phyloP scores from a whole-genome alignment of 2,329 filamentous ascomycete genomes.

The Graphium sp. region DNA sequence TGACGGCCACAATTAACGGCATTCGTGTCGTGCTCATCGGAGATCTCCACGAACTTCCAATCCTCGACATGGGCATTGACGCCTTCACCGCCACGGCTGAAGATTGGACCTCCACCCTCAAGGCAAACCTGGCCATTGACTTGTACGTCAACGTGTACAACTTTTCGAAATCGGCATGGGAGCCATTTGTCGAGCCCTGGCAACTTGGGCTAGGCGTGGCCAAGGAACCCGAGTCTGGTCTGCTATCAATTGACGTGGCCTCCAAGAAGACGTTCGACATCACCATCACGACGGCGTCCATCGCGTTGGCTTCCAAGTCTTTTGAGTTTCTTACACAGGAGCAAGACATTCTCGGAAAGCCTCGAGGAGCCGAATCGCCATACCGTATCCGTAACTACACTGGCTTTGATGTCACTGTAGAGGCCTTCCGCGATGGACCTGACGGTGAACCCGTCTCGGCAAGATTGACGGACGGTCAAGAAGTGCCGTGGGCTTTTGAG shows the following conservation, averaged over 20 bases:
- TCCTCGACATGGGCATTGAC: slow-evolving; percentile 87
- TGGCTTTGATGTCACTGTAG: slow-evolving; percentile 70
- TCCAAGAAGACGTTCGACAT: slow-evolving; percentile 86
- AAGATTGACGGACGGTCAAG: slow-evolving; percentile 73
- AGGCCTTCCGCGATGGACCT: background rate
- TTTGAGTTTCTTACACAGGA: slow-evolving; percentile 78
- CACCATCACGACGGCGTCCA: slow-evolving; percentile 82
- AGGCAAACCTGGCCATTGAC: slow-evolving; percentile 77
- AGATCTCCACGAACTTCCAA: slow-evolving; percentile 85
- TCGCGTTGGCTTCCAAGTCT: slow-evolving; percentile 84
- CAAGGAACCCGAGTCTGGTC: slow-evolving; percentile 57
- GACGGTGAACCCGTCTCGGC: slow-evolving; percentile 39
- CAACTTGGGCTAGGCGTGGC: slow-evolving; percentile 81
- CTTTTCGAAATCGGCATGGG: slow-evolving; percentile 97
- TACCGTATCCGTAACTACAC: slow-evolving; percentile 93
- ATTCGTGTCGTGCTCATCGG: slow-evolving; percentile 88
- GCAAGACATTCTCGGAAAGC: slow-evolving; percentile 75
- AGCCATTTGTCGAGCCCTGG: slow-evolving; percentile 93
- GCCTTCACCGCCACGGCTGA: slow-evolving; percentile 70
- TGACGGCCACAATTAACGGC: slow-evolving; percentile 75
- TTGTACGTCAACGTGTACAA: slow-evolving; percentile 97
- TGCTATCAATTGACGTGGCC: slow-evolving; percentile 67
- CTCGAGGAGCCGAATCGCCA: slow-evolving; percentile 76
- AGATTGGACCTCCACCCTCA: slow-evolving; percentile 82
- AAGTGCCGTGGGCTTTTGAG: slow-evolving; percentile 91